phyloP scores from a whole-genome alignment of 805 yeast genomes.

The Debaryomyces maramus region DNA sequence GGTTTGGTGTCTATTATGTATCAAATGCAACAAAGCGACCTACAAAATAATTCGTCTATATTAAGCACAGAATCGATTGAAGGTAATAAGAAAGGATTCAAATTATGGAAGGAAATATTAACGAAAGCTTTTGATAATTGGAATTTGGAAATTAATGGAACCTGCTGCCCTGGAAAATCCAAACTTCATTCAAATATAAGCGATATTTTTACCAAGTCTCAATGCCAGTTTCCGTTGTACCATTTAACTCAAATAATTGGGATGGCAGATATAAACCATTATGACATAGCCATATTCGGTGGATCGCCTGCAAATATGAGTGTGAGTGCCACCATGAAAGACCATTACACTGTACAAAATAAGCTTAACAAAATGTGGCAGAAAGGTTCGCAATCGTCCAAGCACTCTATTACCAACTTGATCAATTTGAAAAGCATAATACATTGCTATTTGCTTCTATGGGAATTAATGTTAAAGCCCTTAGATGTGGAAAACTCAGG shows the following conservation, averaged over 20 bases:
- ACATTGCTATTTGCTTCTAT: constrained; percentile 40
- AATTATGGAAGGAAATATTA: constrained; percentile 69
- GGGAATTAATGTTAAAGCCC: constrained; percentile 39
- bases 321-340: constrained; percentile 38
- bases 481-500: constrained; percentile 7
- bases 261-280: constrained; percentile 63
- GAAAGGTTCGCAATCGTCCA: constrained; percentile 7
- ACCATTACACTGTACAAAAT: constrained; percentile 31
- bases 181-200: neutral
- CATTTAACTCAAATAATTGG: constrained; percentile 71
- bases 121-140: constrained; percentile 64
- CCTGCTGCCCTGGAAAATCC: neutral
- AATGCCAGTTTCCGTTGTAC: constrained; percentile 66
- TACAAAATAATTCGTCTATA: constrained; percentile 47
- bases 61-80: constrained; percentile 16
- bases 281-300: constrained; percentile 74
- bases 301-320: constrained; percentile 82
- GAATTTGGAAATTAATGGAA: neutral
- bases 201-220: constrained; percentile 10
- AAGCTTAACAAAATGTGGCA: constrained; percentile 37
- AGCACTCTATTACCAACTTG: constrained; percentile 23
- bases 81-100: constrained; percentile 29
- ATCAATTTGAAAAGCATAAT: constrained; percentile 36
- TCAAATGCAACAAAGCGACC: constrained; percentile 31
- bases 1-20: constrained; percentile 28